Evolutionary conservation across 2,329 filamentous ascomycete genomes (phyloP).

Genomic region (Colletotrichum horii): DNA sequence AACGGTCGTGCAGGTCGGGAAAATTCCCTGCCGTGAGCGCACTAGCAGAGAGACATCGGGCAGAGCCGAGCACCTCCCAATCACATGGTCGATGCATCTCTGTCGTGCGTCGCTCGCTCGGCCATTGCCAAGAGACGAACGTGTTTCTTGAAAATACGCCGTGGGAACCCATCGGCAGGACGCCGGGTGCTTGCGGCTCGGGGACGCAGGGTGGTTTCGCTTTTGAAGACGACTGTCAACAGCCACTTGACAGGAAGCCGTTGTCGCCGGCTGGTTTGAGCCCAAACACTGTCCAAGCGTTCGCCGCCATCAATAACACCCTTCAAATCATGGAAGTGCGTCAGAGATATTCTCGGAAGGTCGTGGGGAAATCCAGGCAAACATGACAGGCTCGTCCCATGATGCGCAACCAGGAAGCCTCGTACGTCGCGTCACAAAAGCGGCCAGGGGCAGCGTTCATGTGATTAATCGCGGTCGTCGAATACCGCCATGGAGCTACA

Average conservation of each 20-base stretch:
- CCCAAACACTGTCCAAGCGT: conserved; percentile 13
- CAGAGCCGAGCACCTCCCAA: background rate
- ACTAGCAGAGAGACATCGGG: background rate
- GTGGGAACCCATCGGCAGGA: background rate
- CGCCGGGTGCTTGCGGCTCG: background rate
- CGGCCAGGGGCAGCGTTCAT: background rate
- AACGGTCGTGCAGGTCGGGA: background rate
- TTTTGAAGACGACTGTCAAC: background rate
- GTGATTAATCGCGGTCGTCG: background rate
- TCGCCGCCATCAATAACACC: background rate
- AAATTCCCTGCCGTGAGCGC: background rate
- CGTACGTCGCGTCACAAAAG: background rate
- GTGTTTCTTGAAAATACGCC: background rate
- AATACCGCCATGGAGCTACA: background rate
- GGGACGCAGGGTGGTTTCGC: background rate
- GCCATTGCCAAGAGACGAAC: background rate
- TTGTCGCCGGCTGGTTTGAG: background rate
- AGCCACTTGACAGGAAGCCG: background rate
- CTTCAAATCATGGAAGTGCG: background rate
- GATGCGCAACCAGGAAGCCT: background rate
- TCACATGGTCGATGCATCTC: background rate
- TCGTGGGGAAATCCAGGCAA: background rate
- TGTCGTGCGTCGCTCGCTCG: background rate
- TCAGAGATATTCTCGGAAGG: background rate
- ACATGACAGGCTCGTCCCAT: background rate